Conservation (phyloP, 768 basidiomycete genomes). For the Kwoniella sp. region DNA sequence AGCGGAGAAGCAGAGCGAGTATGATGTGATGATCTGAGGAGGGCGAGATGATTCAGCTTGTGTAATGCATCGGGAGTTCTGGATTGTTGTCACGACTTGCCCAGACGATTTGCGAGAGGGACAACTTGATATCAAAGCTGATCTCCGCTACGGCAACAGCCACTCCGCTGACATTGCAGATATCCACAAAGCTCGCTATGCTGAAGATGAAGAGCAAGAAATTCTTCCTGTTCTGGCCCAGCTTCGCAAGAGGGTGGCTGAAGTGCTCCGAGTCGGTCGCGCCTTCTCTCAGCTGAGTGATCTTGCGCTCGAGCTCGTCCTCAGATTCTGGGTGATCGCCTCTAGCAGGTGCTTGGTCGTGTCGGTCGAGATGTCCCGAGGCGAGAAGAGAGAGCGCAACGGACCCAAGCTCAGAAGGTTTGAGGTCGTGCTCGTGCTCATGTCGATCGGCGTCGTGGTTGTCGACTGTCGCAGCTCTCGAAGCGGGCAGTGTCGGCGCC, state of each 20-base stretch:
- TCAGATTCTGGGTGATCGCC: background rate
- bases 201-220: conserved; percentile 33
- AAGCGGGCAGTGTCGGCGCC: no score
- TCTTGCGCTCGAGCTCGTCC: background rate
- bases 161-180: conserved; percentile 56
- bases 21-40: conserved; percentile 38
- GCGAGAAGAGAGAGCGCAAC: no score
- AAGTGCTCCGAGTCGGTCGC: conserved; percentile 3
- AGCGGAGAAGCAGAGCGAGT: conserved; percentile 40
- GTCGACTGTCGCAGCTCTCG: no score
- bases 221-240: conserved; percentile 29
- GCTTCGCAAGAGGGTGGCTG: conserved; percentile 23
- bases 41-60: no score
- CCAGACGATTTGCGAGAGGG: conserved; percentile 43
- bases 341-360: background rate
- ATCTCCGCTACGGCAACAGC: conserved; percentile 48
- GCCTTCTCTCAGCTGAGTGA: background rate
- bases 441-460: no score
- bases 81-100: no score
- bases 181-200: conserved; percentile 35
- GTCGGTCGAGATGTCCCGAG: no score
- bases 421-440: no score
- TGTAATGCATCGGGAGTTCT: no score
- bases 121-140: conserved; percentile 32
- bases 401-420: no score